A percentile compares a stretch with the other conserved stretches of the same genome.
Evolutionary conservation across 2,329 filamentous ascomycete genomes (phyloP).

Genomic region (Alternaria burnsii): DNA sequence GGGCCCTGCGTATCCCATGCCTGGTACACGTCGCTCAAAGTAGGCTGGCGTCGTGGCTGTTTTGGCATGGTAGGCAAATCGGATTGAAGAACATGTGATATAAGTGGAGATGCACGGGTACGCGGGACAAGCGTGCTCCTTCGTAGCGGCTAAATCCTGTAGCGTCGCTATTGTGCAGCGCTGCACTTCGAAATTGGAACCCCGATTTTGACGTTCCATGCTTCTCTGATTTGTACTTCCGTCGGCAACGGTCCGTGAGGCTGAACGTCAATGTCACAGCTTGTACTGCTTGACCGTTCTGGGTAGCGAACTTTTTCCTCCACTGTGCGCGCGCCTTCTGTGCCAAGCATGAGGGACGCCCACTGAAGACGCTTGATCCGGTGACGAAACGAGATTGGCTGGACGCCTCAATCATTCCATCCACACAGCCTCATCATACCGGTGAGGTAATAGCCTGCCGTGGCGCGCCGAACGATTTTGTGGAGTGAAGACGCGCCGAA

Average conservation of each 20-base stretch:
- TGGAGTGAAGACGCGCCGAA: constrained; percentile 6
- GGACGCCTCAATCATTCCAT: constrained; percentile 5
- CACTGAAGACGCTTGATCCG: background rate
- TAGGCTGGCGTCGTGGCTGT: background rate
- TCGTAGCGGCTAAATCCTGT: constrained; percentile 8
- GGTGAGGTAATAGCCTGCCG: background rate
- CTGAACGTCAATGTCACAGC: background rate
- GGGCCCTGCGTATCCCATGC: constrained; percentile 1
- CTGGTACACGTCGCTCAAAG: background rate
- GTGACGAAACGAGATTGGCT: constrained; percentile 3
- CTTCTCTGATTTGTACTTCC: background rate
- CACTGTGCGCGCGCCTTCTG: background rate
- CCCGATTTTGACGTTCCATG: background rate
- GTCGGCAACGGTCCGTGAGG: background rate
- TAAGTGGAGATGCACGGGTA: constrained; percentile 6
- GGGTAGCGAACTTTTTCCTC: background rate
- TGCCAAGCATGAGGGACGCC: constrained; percentile 1
- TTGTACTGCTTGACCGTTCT: background rate
- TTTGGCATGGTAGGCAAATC: background rate
- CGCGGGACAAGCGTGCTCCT: constrained; percentile 5
- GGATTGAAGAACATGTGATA: background rate
- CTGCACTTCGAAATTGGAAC: background rate
- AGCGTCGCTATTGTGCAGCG: background rate
- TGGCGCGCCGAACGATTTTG: background rate
- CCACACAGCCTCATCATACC: constrained; percentile 5